Conservation (phyloP, 1,139 yeast species). For the Candida tropicalis region DNA sequence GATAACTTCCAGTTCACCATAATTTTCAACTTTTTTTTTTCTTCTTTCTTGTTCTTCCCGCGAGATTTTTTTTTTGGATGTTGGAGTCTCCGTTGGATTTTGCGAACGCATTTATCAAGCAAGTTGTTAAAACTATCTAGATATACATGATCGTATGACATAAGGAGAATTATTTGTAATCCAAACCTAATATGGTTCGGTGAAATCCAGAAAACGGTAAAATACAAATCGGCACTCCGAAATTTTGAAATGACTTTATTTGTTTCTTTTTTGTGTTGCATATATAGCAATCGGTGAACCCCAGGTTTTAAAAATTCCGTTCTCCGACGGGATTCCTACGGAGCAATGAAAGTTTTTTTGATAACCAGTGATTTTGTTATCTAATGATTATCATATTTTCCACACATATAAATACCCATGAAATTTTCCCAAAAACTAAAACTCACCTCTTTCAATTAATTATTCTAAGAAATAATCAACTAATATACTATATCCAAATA, state of each 20-base stretch:
- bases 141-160: too few species aligned
- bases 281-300: neutral
- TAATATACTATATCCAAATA: neutral
- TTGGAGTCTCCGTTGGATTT: neutral
- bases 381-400: neutral
- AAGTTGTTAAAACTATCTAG: too few species aligned
- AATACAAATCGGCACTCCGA: conserved; percentile 1
- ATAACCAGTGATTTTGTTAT: neutral
- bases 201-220: too few species aligned
- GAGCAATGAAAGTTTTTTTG: neutral
- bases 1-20: neutral
- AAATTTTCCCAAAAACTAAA: neutral
- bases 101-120: too few species aligned
- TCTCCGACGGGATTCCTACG: conserved; percentile 6
- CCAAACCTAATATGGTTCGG: too few species aligned
- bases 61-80: neutral
- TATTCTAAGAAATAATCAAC: too few species aligned
- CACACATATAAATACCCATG: conserved; percentile 3
- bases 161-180: too few species aligned
- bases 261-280: neutral
- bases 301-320: neutral
- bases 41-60: neutral
- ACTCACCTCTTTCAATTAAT: too few species aligned
- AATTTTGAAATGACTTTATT: neutral
- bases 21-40: neutral